Evolutionary conservation across 2,329 filamentous ascomycete species (phyloP).

Genomic region (Trichophaea hybrida): DNA sequence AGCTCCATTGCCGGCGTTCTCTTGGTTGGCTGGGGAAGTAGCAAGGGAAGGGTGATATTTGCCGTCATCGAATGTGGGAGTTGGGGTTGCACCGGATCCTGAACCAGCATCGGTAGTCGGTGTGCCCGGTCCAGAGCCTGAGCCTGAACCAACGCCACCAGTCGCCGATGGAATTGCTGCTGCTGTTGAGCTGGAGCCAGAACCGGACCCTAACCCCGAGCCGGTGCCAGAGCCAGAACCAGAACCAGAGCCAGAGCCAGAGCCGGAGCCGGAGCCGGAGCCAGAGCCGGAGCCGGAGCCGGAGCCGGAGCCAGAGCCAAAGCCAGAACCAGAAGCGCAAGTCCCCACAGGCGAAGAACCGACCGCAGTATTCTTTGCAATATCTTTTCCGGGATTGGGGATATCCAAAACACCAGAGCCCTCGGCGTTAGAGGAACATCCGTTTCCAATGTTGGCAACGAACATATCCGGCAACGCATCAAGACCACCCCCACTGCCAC

Average conservation of each 20-base stretch:
- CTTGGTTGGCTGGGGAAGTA: no score
- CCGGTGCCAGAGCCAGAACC: background rate
- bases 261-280: no score
- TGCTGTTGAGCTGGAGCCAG: no score
- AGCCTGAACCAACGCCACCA: no score
- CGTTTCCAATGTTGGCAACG: constrained; percentile 2
- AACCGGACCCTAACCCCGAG: no score
- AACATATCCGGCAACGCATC: constrained; percentile 42
- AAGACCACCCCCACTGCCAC: constrained; percentile 9
- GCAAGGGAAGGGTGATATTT: background rate
- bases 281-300: no score
- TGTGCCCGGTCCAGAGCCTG: background rate
- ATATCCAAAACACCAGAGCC: background rate
- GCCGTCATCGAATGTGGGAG: background rate
- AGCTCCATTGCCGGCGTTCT: no score
- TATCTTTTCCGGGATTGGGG: background rate
- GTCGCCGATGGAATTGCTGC: no score
- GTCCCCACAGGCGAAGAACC: background rate
- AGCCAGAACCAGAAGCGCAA: background rate
- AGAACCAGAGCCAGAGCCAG: background rate
- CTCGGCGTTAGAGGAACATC: background rate
- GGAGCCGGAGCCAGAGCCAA: background rate
- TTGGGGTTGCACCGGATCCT: background rate
- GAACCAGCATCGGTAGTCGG: background rate
- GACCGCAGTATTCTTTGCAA: background rate